Evolutionary conservation across 164 flowering plant species (phyloP).

Genomic region (Hamamelis virginiana): DNA sequence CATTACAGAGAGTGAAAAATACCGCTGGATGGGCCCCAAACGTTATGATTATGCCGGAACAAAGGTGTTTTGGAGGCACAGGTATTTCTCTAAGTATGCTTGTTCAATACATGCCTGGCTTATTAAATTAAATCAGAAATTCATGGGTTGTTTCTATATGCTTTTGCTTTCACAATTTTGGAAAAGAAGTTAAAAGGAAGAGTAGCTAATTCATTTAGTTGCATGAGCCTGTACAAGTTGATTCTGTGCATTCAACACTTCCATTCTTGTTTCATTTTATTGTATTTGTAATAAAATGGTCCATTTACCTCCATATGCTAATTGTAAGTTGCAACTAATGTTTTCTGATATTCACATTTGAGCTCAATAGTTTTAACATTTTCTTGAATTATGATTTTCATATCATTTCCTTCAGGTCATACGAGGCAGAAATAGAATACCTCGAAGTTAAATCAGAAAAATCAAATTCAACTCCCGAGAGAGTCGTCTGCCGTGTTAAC

Average conservation of each 20-base stretch:
- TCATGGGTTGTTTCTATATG: too few species aligned
- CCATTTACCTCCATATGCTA: neutral
- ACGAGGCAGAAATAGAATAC: slow-evolving; percentile 80
- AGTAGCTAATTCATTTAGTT: too few species aligned
- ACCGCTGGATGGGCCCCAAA: slow-evolving; percentile 98
- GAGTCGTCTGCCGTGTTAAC: slow-evolving; percentile 54
- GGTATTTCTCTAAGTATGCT: slow-evolving; percentile 36
- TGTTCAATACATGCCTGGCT: too few species aligned
- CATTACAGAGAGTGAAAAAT: slow-evolving; percentile 87
- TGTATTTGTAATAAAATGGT: too few species aligned
- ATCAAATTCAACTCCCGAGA: slow-evolving; percentile 24
- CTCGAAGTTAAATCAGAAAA: slow-evolving; percentile 53
- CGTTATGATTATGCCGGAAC: slow-evolving; percentile 98
- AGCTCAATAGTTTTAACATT: neutral
- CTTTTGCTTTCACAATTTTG: too few species aligned
- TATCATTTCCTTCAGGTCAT: slow-evolving; percentile 48
- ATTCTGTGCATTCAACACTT: neutral
- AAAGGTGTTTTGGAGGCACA: slow-evolving; percentile 84
- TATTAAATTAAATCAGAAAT: too few species aligned
- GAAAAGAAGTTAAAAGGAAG: too few species aligned
- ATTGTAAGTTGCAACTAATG: too few species aligned
- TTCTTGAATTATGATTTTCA: neutral
- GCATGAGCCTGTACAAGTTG: neutral
- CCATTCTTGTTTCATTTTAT: neutral
- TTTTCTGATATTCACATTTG: slow-evolving; percentile 5